These are phyloP conservation scores for Aspergillus brunneoviolaceus DNA, from an alignment of 2,329 filamentous ascomycete species.

Conservation along the genomic window DNA sequence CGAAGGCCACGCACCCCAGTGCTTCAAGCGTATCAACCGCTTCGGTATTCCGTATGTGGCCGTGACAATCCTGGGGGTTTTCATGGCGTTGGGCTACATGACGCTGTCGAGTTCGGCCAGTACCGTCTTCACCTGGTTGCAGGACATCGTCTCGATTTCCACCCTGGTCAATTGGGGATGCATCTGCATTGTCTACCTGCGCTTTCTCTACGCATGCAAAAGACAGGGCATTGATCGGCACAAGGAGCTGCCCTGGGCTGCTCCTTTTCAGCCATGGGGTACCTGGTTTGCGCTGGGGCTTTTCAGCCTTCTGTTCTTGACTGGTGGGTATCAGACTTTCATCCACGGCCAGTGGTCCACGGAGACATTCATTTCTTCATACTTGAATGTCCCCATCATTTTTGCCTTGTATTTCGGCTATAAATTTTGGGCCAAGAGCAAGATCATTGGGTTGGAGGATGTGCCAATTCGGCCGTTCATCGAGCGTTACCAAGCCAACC, in stretches of 20 bases:
- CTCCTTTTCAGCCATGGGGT: slow-evolving; percentile 57
- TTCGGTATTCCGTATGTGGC: slow-evolving; percentile 57
- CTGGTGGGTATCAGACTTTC: slow-evolving; percentile 62
- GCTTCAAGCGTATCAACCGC: slow-evolving; percentile 39
- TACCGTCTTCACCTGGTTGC: slow-evolving; percentile 63
- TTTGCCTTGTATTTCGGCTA: slow-evolving; percentile 50
- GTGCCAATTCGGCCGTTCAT: slow-evolving; percentile 39
- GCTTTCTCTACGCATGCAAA: slow-evolving; percentile 49
- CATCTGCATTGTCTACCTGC: slow-evolving; percentile 55
- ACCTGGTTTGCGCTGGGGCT: slow-evolving; percentile 58
- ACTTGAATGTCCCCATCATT: slow-evolving; percentile 62
- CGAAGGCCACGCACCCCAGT: slow-evolving; percentile 38
- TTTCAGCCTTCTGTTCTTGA: slow-evolving; percentile 61
- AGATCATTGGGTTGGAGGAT: slow-evolving; percentile 32
- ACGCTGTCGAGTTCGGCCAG: slow-evolving; percentile 57
- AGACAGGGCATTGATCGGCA: slow-evolving; percentile 37
- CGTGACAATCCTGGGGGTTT: slow-evolving; percentile 50
- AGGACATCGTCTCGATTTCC: slow-evolving; percentile 54
- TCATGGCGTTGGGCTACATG: slow-evolving; percentile 63
- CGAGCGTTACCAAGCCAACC: slow-evolving; percentile 26
- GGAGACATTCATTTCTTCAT: slow-evolving; percentile 62
- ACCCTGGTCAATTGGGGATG: slow-evolving; percentile 57
- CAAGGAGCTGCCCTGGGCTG: slow-evolving; percentile 49
- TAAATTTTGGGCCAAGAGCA: slow-evolving; percentile 36
- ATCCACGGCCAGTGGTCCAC: slow-evolving; percentile 39